phyloP scores from a whole-genome alignment of 2,329 filamentous ascomycete species.

The Pseudogymnoascus sp. region DNA sequence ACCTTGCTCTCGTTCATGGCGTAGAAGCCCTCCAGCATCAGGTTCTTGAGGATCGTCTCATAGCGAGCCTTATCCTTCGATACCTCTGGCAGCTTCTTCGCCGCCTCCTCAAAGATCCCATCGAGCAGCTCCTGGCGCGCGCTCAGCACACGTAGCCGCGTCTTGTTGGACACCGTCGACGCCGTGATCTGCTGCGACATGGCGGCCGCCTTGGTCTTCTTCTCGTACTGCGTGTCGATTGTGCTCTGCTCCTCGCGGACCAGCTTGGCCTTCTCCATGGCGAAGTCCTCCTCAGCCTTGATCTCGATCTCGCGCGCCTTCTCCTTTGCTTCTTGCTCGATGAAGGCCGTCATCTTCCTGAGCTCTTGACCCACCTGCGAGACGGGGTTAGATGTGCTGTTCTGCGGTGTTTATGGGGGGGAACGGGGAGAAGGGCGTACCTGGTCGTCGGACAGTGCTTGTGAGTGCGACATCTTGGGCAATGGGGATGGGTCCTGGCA shows the following conservation, averaged over 20 bases:
- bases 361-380: conserved; percentile 92
- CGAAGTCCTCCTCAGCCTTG: conserved; percentile 98
- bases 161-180: conserved; percentile 94
- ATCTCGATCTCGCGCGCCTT: conserved; percentile 96
- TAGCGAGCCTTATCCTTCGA: conserved; percentile 67
- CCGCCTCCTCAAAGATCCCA: conserved; percentile 73
- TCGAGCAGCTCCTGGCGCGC: conserved; percentile 88
- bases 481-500: conserved; percentile 20
- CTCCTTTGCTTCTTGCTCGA: conserved; percentile 94
- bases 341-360: conserved; percentile 99
- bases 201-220: conserved; percentile 97
- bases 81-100: conserved; percentile 59
- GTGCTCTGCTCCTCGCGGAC: conserved; percentile 88
- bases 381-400: conserved; percentile 7
- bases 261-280: conserved; percentile 97
- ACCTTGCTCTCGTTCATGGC: conserved; percentile 74
- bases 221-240: conserved; percentile 90
- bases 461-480: conserved; percentile 76
- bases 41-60: conserved; percentile 62
- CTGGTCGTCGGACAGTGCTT: conserved; percentile 97
- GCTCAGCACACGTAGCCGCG: conserved; percentile 75
- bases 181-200: conserved; percentile 99
- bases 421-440: conserved; percentile 42
- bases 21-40: conserved; percentile 86
- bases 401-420: conserved; percentile 8